Percentiles rank a stretch among this genome's conserved stretches.
phyloP scores from a whole-genome alignment of 805 yeast genomes.

The Ogataea thermomethanolica region DNA sequence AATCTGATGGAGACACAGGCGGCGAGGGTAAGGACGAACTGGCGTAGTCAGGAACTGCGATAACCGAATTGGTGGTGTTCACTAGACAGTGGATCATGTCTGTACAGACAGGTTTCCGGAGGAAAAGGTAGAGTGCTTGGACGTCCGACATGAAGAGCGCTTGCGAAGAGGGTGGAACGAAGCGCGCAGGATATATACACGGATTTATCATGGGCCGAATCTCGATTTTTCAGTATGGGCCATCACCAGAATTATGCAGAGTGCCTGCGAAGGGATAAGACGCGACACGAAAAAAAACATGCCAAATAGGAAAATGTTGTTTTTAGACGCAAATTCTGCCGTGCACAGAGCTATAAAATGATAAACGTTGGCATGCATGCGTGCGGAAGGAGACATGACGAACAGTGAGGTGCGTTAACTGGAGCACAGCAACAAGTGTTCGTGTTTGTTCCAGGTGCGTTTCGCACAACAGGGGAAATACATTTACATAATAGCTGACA shows the following conservation, averaged over 20 bases:
- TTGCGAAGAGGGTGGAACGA: slow-evolving; percentile 1
- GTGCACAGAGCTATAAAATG: too few relatives aligned
- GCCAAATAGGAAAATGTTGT: neutral
- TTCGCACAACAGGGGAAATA: too few relatives aligned
- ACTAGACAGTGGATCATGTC: slow-evolving; percentile 60
- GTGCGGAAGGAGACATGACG: too few relatives aligned
- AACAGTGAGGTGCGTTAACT: too few relatives aligned
- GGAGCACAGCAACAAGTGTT: too few relatives aligned
- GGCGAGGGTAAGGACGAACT: slow-evolving; percentile 33
- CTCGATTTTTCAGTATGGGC: slow-evolving; percentile 3
- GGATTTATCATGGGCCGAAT: neutral
- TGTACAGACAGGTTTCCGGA: slow-evolving; percentile 51
- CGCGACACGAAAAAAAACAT: slow-evolving; percentile 11
- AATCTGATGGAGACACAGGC: slow-evolving; percentile 36
- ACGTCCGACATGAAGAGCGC: slow-evolving; percentile 36
- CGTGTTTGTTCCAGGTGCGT: too few relatives aligned
- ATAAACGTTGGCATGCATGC: too few relatives aligned
- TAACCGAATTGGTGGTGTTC: slow-evolving; percentile 55
- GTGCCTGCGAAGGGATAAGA: slow-evolving; percentile 12
- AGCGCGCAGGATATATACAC: slow-evolving; percentile 2
- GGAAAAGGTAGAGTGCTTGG: slow-evolving; percentile 50
- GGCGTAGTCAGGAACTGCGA: slow-evolving; percentile 41
- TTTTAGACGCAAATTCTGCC: neutral
- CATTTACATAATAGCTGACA: too few relatives aligned
- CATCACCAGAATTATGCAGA: slow-evolving; percentile 1